Conservation (phyloP, 768 basidiomycete species). For the Auricularia sp. region DNA sequence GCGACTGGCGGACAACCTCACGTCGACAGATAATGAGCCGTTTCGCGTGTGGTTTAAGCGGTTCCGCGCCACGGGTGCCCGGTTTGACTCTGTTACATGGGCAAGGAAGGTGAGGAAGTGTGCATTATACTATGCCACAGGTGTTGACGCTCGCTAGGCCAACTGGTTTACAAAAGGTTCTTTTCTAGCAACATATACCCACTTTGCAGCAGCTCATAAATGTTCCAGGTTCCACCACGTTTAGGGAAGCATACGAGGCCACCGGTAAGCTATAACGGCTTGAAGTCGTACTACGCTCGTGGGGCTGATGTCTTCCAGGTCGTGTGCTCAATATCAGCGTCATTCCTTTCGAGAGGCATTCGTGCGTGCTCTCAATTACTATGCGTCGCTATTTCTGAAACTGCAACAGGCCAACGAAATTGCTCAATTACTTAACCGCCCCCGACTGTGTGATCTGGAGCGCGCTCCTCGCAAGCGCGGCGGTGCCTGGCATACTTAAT, state of each 20-base stretch:
- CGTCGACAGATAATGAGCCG: constrained; percentile 60
- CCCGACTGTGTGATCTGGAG: constrained; percentile 58
- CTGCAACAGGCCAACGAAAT: constrained; percentile 70
- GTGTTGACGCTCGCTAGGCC: neutral
- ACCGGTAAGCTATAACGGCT: constrained; percentile 28
- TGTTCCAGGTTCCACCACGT: constrained; percentile 82
- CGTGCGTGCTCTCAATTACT: constrained; percentile 32
- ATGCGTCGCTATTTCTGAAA: neutral
- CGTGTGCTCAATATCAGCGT: constrained; percentile 90
- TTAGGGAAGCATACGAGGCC: constrained; percentile 85
- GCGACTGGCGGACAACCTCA: constrained; percentile 69
- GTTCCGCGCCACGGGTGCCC: constrained; percentile 80
- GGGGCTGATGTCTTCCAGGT: constrained; percentile 26
- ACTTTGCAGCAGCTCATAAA: constrained; percentile 73
- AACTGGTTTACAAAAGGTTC: neutral
- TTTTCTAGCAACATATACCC: neutral
- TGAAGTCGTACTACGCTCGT: too few species aligned
- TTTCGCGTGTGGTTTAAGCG: constrained; percentile 59
- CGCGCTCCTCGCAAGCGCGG: constrained; percentile 39
- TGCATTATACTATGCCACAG: neutral
- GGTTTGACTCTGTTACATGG: constrained; percentile 87
- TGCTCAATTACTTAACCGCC: constrained; percentile 92
- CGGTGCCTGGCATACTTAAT: constrained; percentile 90
- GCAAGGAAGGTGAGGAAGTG: constrained; percentile 60
- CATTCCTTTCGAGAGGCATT: constrained; percentile 81